Conservation (phyloP, 108 stramenopile genomes). For the Chaetoceros muelleri region DNA sequence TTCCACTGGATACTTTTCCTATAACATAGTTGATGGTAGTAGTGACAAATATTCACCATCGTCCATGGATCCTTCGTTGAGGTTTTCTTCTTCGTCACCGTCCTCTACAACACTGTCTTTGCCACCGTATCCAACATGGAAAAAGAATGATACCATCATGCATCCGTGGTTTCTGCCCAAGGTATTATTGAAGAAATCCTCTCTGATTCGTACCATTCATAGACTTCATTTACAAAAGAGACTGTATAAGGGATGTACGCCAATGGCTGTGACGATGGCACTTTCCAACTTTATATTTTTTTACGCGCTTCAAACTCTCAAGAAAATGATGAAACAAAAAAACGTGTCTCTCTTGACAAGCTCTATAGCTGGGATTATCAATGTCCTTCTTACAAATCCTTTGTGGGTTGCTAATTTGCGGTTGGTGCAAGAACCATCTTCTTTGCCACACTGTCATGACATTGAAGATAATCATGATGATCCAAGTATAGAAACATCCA, state of each 20-base stretch:
- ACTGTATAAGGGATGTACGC: conserved; percentile 59
- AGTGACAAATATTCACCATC: no score
- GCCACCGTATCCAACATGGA: not conserved
- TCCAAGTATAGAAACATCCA: no score
- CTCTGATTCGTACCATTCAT: not conserved
- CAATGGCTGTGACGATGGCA: conserved; percentile 49
- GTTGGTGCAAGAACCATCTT: conserved; percentile 36
- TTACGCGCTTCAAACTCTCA: conserved; percentile 39
- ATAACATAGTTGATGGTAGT: no score
- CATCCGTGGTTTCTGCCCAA: conserved; percentile 25
- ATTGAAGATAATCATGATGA: not conserved
- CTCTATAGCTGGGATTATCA: conserved; percentile 54
- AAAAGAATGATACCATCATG: not conserved
- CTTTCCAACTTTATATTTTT: conserved; percentile 68
- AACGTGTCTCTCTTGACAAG: conserved; percentile 33
- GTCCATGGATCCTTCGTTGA: conserved; percentile 1
- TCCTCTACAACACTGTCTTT: not conserved
- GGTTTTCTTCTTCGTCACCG: conserved; percentile 8
- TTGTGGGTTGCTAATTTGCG: conserved; percentile 75
- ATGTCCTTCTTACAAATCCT: conserved; percentile 75
- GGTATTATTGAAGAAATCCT: not conserved
- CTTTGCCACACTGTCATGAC: not conserved
- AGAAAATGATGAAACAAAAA: conserved; percentile 18
- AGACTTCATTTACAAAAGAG: conserved; percentile 28
- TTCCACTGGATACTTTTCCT: no score